Evolutionary conservation across 257 asterid genomes (phyloP), one percentile per base, ranked within the genome.

Genomic region (Jacaranda copaia): DNA sequence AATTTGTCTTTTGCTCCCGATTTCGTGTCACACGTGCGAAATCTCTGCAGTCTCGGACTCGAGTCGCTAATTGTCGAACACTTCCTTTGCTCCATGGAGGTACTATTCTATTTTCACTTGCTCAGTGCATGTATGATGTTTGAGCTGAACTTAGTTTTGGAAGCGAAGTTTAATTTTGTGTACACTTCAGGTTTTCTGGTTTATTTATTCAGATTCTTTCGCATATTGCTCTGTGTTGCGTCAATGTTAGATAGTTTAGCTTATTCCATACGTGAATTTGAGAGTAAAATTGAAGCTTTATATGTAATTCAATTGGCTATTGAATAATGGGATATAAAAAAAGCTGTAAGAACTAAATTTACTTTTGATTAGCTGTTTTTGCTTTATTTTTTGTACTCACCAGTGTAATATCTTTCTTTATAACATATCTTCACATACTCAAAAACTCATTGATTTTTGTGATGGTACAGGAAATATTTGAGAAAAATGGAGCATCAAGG

Each of bases 31-130:
- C 85, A 78, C 49, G 87, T 86, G 78, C 92, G 79, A 52, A 81
- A 67, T 68, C 89, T 93, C 13, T 86, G 89, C 81, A 69, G 75
- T 58, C 81, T 49, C 42, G 99, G 97, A 43, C 94, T 95, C 15
- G 80, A 89, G 62, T 81, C 94, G 73, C 90, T 95, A 6, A 79
- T 90, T 39, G 76, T 85, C 43, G 91, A 93, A 36, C 97, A 91
- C 80, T 91, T 95, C 78, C 87, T 93, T 79, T 71, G 87, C 75
- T 80, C 91, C 3, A 20, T 91, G 59, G 90, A 95, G 99, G 98
- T 93, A 40, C 63, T 40, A 38, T 43, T 55, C 56, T 38, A 10
- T 19, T 69, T 82, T 63, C 43, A 16, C 53, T 68, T 67, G 75
- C 64, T 66, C 63, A 13, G 59, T 78, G 35, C 77, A 20, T 65